A percentile compares a stretch with the other conserved stretches of the same genome.
Conservation (phyloP, 306 rosid species). For the Cercis canadensis region DNA sequence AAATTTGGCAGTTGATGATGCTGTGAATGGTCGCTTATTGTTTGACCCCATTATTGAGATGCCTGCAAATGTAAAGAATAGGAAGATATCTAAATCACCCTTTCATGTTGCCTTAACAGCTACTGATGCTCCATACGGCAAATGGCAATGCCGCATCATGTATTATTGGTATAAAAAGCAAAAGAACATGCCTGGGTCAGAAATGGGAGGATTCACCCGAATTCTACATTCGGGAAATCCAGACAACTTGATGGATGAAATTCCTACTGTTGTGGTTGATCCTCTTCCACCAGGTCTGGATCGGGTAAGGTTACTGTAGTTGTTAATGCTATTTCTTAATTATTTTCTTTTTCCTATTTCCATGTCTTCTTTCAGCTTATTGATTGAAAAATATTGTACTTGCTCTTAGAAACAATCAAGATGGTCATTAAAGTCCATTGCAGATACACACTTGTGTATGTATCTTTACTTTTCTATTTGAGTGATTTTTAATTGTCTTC, state of each 20-base stretch:
- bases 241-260: constrained; percentile 97
- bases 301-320: constrained; percentile 61
- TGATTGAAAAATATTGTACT: constrained; percentile 14
- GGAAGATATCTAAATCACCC: constrained; percentile 54
- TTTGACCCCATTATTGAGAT: constrained; percentile 78
- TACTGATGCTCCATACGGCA: constrained; percentile 82
- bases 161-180: constrained; percentile 86
- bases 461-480: background rate
- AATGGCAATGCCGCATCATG: constrained; percentile 97
- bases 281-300: constrained; percentile 94
- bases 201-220: constrained; percentile 97
- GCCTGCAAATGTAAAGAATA: constrained; percentile 66
- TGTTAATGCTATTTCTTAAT: background rate
- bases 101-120: constrained; percentile 95
- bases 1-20: constrained; percentile 31
- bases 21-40: constrained; percentile 38
- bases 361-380: constrained; percentile 5
- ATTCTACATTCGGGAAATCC: constrained; percentile 89
- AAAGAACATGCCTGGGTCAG: constrained; percentile 76
- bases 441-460: constrained; percentile 15
- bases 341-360: background rate
- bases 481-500: background rate
- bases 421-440: constrained; percentile 16
- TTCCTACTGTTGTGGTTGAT: constrained; percentile 92
- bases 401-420: constrained; percentile 13